Base-by-base conservation (phyloP, 2,329 filamentous ascomycete genomes). In the Plenodomus tracheiphilus region DNA sequence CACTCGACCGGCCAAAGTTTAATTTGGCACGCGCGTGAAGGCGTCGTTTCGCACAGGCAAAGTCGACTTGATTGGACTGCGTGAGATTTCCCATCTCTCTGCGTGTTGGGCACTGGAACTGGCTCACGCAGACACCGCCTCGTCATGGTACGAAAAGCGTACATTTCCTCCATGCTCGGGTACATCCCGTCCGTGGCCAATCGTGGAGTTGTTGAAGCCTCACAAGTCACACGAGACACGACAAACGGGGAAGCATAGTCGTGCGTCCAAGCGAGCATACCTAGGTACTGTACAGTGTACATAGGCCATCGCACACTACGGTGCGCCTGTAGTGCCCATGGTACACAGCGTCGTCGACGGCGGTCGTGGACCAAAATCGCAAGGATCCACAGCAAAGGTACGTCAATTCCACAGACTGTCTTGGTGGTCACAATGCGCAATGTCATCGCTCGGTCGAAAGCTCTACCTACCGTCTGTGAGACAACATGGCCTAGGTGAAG, bases 241-340 rank as follows among this genome's bases (percentile, higher is more conserved):
- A 41, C 52, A 62, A 60, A 55, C 52, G 48, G 51, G 47, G 49
- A 54, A 56, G 50, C 6, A 32, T 32, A 11, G 28, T 54, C 48
- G 51, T 40, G 38, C 41, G 44, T 49, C 39, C 41, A 39, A 36
- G 37, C 18, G 28, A 35, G n/a, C n/a, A 15, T 9, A 30, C 10
- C 19, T 22, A n/a, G n/a, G n/a, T 38, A 15, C 20, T 25, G 19
- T 16, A n/a, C 7, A 22, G 16, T 4, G 21, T 25, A 15, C 18
- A 13, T n/a, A n/a, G n/a, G n/a, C n/a, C n/a, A n/a, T n/a, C n/a
- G n/a, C n/a, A n/a, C n/a, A n/a, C n/a, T n/a, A 17, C 6, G 15
- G 28, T 32, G 28, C 13, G 11, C 28, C 9, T 15, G 28, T 15
- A 35, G 40, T 22, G n/a, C n/a, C n/a, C n/a, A n/a, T n/a, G n/a